phyloP scores from a whole-genome alignment of 495 filamentous ascomycete genomes.

The Neurospora africana region DNA sequence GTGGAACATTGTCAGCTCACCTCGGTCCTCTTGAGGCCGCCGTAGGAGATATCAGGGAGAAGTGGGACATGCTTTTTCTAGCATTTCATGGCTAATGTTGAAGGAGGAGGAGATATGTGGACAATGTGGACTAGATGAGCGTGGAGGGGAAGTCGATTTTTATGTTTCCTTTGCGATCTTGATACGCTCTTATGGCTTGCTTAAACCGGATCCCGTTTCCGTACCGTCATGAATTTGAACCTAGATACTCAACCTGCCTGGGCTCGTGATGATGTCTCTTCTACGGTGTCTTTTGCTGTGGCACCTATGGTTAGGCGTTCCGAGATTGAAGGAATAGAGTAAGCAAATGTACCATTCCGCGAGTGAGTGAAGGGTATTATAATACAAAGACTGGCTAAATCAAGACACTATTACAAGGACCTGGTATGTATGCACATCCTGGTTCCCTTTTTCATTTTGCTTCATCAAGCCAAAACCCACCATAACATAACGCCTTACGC shows the following conservation, averaged over 20 bases:
- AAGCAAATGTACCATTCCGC: neutral
- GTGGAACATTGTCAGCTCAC: conserved; percentile 1
- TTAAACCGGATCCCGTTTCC: neutral
- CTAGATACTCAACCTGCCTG: neutral
- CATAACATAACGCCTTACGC: neutral
- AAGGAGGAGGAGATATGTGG: neutral
- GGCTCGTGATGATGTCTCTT: neutral
- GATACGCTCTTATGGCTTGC: neutral
- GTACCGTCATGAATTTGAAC: neutral
- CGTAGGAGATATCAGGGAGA: neutral
- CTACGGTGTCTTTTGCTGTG: neutral
- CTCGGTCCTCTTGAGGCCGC: neutral
- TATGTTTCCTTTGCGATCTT: neutral
- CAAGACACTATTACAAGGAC: neutral
- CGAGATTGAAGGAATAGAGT: neutral
- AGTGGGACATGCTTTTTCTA: neutral
- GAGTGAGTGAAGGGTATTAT: neutral
- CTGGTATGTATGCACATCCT: neutral
- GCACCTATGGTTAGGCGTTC: neutral
- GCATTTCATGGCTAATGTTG: neutral
- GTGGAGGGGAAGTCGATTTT: neutral
- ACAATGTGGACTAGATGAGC: neutral
- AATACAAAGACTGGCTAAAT: neutral
- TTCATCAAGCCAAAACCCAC: neutral
- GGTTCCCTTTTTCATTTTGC: neutral